phyloP scores from a whole-genome alignment of 345 rosid species.

The Rhodomyrtus tomentosa region DNA sequence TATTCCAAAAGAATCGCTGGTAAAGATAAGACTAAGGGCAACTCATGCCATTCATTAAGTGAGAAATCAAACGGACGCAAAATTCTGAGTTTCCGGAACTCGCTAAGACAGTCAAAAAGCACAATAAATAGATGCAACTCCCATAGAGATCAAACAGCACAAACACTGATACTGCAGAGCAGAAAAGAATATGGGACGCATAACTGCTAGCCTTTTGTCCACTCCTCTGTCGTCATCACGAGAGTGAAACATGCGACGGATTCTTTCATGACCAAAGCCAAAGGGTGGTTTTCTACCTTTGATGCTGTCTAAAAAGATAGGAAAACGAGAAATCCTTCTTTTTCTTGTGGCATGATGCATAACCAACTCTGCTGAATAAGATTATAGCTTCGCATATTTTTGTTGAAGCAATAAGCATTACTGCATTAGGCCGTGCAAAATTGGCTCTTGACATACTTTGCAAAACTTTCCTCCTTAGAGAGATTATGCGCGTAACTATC shows the following conservation, averaged over 20 bases:
- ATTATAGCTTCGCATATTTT: neutral
- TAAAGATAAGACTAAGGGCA: neutral
- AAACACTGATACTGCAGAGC: neutral
- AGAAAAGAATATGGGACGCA: neutral
- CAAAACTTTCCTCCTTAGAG: neutral
- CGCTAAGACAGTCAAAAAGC: neutral
- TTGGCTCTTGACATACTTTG: neutral
- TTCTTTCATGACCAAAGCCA: neutral
- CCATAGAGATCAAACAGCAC: neutral
- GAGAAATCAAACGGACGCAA: neutral
- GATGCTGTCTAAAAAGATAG: neutral
- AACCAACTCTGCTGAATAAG: neutral
- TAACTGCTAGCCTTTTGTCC: neutral
- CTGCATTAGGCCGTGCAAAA: neutral
- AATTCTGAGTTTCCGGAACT: neutral
- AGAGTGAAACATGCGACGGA: neutral
- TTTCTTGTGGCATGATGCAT: neutral
- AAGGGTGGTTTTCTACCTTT: neutral
- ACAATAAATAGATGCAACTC: neutral
- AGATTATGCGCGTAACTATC: neutral
- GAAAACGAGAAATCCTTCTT: neutral
- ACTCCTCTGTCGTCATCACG: neutral
- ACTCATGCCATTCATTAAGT: neutral
- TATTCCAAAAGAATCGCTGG: neutral
- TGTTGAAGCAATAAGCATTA: neutral